Evolutionary conservation across 345 rosid genomes (phyloP), one percentile per base, ranked within the genome.

Genomic region (Camelina sativa): DNA sequence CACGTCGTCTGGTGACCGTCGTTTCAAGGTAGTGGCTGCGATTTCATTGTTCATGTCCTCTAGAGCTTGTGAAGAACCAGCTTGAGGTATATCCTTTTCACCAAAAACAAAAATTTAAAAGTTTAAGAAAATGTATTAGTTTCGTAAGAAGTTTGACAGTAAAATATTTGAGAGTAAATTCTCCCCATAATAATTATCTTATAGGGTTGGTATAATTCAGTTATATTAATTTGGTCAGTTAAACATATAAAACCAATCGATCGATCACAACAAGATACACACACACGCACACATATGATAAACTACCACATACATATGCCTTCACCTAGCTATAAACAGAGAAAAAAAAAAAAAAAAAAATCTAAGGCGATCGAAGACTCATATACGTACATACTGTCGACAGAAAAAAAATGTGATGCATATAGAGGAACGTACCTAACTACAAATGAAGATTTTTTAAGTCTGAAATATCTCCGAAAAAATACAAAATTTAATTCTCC

Each of bases 21-120:
- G 67, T 54, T 70, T 53, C 37, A 73, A 60, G 9, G 54, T 73
- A 28, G 50, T 72, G 16, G 61, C 34, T 17, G 75, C 62, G 57
- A 20, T 64, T 57, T 77, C 81, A 43, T 75, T 69, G 34, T 79
- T 84, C 76, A 73, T 79, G 15, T 72, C 40, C 55, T 72, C 78
- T 68, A 25, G 28, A 16, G 58, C 63, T 51, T 58, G 47, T 67
- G 72, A 64, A 11, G 60, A 40, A 25, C 62, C 10, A 60, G 37
- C 71, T 63, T 35, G 65, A 12, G 37, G 50, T 58, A 19, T 44
- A 30, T 34, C 53, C 76, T 78, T 59, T 55, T 63, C 23, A 38
- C n/a, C 55, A 69, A 71, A 64, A 11, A 35, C 13, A 44, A n/a
- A 9, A 6, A 23, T 22, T n/a, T 4, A n/a, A 23, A 23, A 8